Evolutionary conservation across 2,329 filamentous ascomycete species (phyloP).

Genomic region (Septoria linicola): DNA sequence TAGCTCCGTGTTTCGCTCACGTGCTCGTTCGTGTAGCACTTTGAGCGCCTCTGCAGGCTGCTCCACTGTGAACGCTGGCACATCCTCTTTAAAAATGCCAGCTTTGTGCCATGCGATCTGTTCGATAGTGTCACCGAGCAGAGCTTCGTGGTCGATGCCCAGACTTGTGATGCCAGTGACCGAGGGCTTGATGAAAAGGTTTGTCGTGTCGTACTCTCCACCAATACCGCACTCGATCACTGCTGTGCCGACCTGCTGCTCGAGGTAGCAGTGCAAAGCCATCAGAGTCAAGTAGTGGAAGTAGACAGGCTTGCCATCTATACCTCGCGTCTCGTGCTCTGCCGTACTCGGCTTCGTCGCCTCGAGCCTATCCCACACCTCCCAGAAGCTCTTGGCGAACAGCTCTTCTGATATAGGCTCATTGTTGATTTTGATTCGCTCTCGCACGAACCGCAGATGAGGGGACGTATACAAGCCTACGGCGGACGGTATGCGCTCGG

Average conservation of each 20-base stretch:
- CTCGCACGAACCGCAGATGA: constrained; percentile 77
- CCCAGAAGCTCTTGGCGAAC: constrained; percentile 78
- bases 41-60: constrained; percentile 56
- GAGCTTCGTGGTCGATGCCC: constrained; percentile 79
- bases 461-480: constrained; percentile 84
- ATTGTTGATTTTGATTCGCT: constrained; percentile 80
- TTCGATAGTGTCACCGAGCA: constrained; percentile 76
- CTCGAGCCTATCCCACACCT: constrained; percentile 72
- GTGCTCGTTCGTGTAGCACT: constrained; percentile 57
- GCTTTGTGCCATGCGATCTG: constrained; percentile 92
- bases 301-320: constrained; percentile 75
- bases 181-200: constrained; percentile 70
- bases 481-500: constrained; percentile 30
- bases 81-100: constrained; percentile 73
- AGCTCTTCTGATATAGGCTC: constrained; percentile 63
- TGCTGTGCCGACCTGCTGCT: constrained; percentile 72
- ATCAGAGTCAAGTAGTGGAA: constrained; percentile 89
- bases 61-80: constrained; percentile 62
- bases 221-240: constrained; percentile 93
- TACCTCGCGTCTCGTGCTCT: constrained; percentile 47
- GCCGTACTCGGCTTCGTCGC: constrained; percentile 54
- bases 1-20: constrained; percentile 50
- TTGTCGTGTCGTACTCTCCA: constrained; percentile 90
- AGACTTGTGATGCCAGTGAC: constrained; percentile 75
- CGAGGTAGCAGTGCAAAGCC: constrained; percentile 78